Conservation (phyloP, 148 eudicot genomes). For the Nepenthes gracilis region DNA sequence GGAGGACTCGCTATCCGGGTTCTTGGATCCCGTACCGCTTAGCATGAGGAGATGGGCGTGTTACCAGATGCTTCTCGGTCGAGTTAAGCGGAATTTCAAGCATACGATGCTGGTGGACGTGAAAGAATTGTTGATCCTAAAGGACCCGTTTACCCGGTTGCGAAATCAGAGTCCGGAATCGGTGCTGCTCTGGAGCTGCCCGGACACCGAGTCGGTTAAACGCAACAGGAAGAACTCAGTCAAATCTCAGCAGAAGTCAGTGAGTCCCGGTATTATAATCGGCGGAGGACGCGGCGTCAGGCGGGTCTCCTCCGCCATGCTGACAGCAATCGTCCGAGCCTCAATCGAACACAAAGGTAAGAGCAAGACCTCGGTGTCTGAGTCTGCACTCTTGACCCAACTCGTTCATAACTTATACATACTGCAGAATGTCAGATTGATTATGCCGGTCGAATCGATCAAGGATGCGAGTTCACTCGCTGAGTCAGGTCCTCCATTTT, state of each 20-base stretch:
- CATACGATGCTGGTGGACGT: slow-evolving; percentile 48
- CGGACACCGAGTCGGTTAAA: slow-evolving; percentile 10
- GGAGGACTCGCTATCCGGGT: slow-evolving; percentile 63
- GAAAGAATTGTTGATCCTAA: slow-evolving; percentile 28
- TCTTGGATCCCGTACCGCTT: slow-evolving; percentile 56
- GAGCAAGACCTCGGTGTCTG: slow-evolving; percentile 29
- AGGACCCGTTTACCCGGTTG: slow-evolving; percentile 58
- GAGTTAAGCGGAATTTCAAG: slow-evolving; percentile 54
- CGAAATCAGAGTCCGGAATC: slow-evolving; percentile 45
- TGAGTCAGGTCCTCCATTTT: background rate
- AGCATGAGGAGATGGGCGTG: slow-evolving; percentile 72
- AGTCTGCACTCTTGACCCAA: slow-evolving; percentile 49
- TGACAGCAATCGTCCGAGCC: slow-evolving; percentile 47
- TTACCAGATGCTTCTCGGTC: slow-evolving; percentile 75
- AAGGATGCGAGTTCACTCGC: slow-evolving; percentile 25
- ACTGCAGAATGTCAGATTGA: slow-evolving; percentile 26
- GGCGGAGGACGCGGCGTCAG: slow-evolving; percentile 72
- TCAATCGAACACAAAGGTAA: slow-evolving; percentile 40
- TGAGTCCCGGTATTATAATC: slow-evolving; percentile 25
- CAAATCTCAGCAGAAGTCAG: background rate
- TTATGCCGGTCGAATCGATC: slow-evolving; percentile 30
- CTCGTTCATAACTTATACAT: slow-evolving; percentile 41
- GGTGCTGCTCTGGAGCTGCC: slow-evolving; percentile 20
- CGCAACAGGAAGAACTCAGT: slow-evolving; percentile 8
- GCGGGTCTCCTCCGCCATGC: slow-evolving; percentile 37